Evolutionary conservation across 352 stramenopile genomes (phyloP).

Genomic region (Aphanomyces cochlioides): DNA sequence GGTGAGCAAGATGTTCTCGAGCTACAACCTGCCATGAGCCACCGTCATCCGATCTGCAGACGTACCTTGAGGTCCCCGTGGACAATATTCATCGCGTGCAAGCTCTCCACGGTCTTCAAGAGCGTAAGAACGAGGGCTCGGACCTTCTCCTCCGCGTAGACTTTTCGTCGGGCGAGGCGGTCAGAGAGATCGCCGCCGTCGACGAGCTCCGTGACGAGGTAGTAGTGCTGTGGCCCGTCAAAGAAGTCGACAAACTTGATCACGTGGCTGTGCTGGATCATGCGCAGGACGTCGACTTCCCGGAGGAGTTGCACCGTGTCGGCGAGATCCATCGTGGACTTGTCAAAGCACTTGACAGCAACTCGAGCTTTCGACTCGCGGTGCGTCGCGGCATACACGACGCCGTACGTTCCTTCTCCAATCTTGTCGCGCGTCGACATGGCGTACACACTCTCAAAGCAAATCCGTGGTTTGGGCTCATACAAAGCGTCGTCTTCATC

Average conservation of each 20-base stretch:
- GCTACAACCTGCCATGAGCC: background rate
- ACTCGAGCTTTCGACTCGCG: constrained; percentile 43
- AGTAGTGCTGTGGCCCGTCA: background rate
- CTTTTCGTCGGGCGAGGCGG: constrained; percentile 71
- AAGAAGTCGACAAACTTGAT: background rate
- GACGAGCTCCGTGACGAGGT: background rate
- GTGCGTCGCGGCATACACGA: constrained; percentile 47
- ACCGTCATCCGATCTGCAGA: background rate
- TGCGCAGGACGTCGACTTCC: background rate
- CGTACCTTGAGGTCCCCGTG: constrained; percentile 69
- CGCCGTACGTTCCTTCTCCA: constrained; percentile 51
- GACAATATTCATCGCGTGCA: constrained; percentile 78
- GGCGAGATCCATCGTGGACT: constrained; percentile 1
- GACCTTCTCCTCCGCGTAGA: constrained; percentile 78
- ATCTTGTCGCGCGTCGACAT: constrained; percentile 44
- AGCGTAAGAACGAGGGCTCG: constrained; percentile 72
- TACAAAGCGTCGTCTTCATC: background rate
- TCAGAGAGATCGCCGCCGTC: constrained; percentile 75
- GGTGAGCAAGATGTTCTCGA: background rate
- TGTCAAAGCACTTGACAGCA: constrained; percentile 57
- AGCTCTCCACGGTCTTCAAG: constrained; percentile 62
- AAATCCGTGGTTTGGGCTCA: constrained; percentile 14
- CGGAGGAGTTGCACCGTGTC: background rate
- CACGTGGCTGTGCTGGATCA: background rate
- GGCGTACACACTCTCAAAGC: constrained; percentile 55